Conservation (phyloP, 176 grass and related monocot genomes). For the Ananas comosus region DNA sequence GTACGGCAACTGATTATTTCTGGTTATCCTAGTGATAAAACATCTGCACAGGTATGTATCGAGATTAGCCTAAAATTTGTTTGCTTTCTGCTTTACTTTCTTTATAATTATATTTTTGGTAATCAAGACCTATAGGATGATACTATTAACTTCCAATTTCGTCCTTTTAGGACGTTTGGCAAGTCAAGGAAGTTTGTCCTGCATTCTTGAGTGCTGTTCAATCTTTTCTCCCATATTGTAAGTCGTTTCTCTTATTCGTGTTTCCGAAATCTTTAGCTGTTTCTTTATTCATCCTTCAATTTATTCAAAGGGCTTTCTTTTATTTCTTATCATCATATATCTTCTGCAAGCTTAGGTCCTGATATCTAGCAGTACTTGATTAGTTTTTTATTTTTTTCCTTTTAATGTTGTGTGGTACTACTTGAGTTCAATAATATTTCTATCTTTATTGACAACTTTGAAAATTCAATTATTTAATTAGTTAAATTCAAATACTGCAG, state of each 20-base stretch:
- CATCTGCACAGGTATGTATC: constrained; percentile 66
- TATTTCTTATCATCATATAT: neutral
- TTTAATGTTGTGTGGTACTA: constrained; percentile 12
- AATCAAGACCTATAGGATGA: neutral
- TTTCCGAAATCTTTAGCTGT: constrained; percentile 64
- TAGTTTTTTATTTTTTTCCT: neutral
- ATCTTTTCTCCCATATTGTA: constrained; percentile 95
- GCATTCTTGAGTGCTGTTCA: constrained; percentile 74
- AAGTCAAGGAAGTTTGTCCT: constrained; percentile 98
- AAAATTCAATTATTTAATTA: neutral
- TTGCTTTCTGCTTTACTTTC: neutral
- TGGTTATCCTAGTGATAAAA: constrained; percentile 79
- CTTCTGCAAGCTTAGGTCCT: too few relatives aligned
- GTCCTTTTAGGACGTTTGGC: constrained; percentile 65
- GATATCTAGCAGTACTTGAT: neutral
- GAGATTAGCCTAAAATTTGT: constrained; percentile 12
- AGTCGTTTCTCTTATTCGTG: constrained; percentile 18
- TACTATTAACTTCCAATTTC: constrained; percentile 18
- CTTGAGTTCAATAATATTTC: too few relatives aligned
- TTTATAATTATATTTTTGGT: constrained; percentile 12
- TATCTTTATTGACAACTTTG: neutral
- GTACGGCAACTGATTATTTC: constrained; percentile 76
- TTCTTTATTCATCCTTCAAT: constrained; percentile 1
- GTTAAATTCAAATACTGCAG: constrained; percentile 23
- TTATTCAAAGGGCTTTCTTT: neutral